Base-by-base conservation (phyloP, 148 eudicot genomes). In the Arctostaphylos glauca region DNA sequence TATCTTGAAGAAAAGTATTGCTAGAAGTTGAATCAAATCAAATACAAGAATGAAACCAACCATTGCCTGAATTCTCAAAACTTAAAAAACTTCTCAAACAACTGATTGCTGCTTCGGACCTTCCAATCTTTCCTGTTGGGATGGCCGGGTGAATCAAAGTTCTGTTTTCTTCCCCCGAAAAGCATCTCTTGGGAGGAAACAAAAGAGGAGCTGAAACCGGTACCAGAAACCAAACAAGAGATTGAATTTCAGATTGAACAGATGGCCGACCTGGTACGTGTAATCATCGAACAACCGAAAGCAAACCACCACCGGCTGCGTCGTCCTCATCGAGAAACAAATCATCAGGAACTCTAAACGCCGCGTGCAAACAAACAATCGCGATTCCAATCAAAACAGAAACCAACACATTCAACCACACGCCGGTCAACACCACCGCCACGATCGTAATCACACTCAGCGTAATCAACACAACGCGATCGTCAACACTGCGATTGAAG, bases 241-340 rank as follows among this genome's bases (percentile, higher is more conserved):
- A 31, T 31, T 31, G 38, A 31, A 31, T 31, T 31, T 31, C 38
- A 31, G 38, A 31, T 31, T 31, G 38, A 31, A 31, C 38, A 31
- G 38, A 31, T 31, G 38, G 38, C 38, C 38, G 38, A 31, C 38
- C 38, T 31, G 38, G 1, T 31, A 31, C 38, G 38, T 10, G 23
- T 0, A 44, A 79, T 62, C 54, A 79, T 25, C 44, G 66, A 58
- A 78, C 50, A 38, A 83, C 84, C 5, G 90, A 86, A 72, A 85
- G 59, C 58, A 87, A 71, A 5, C 91, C 89, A 74, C 75, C 76
- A 16, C 58, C 77, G 50, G 56, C 84, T 38, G 79, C 81, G 38
- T 87, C 91, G 0, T 88, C 89, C 53, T 88, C 91, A 12, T 86
- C 87, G 18, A 89, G 67, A 41, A 88, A 91, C 89, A 85, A 66